Conservation (phyloP, 768 basidiomycete species). For the Macrolepiota albuminosa region DNA sequence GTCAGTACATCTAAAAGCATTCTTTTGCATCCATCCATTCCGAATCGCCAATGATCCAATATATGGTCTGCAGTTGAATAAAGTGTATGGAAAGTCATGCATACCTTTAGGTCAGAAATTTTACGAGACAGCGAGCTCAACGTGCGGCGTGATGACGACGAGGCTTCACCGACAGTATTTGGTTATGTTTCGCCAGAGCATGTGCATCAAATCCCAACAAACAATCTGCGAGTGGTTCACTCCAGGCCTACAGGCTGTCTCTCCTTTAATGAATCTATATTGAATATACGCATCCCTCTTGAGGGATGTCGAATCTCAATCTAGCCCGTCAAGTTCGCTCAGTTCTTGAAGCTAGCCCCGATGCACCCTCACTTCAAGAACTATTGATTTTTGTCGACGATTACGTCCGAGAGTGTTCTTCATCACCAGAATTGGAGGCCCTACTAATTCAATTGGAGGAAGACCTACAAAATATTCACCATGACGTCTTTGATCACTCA, state of each 20-base stretch:
- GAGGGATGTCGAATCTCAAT: conserved; percentile 31
- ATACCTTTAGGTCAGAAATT: conserved; percentile 25
- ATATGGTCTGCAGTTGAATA: background rate
- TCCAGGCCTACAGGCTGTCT: background rate
- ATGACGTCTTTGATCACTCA: conserved; percentile 60
- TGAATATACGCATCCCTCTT: conserved; percentile 3
- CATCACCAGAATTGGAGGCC: conserved; percentile 39
- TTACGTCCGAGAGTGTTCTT: conserved; percentile 47
- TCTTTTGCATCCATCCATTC: conserved; percentile 29
- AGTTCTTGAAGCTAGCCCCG: conserved; percentile 48
- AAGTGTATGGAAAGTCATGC: conserved; percentile 5
- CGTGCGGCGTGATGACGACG: conserved; percentile 31
- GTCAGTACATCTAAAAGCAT: conserved; percentile 27
- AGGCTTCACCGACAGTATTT: conserved; percentile 27
- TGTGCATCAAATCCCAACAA: conserved; percentile 20
- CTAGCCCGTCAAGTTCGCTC: conserved; percentile 51
- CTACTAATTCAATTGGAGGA: conserved; percentile 54
- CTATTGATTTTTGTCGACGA: conserved; percentile 48
- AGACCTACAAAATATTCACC: conserved; percentile 59
- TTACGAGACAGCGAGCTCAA: conserved; percentile 28
- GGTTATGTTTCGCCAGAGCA: conserved; percentile 21
- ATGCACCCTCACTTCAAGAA: conserved; percentile 46
- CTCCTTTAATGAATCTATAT: background rate
- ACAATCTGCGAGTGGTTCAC: conserved; percentile 8
- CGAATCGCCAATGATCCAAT: conserved; percentile 3